Evolutionary conservation across 352 stramenopile genomes (phyloP), one percentile per base, ranked within the genome.

Genomic region (Globisporangium emineosum): DNA sequence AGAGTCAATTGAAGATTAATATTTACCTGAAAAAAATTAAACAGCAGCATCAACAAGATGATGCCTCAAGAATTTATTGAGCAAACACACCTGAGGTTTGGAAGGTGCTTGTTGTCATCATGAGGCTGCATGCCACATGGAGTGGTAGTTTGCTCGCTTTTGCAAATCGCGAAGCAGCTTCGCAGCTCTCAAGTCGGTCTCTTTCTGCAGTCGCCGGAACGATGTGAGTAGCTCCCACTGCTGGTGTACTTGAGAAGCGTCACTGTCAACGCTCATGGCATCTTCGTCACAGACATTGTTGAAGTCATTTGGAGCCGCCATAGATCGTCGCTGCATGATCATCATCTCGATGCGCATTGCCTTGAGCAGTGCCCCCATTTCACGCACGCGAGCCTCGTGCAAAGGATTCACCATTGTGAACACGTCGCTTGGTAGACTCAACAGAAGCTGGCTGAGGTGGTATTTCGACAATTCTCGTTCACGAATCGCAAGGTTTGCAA

Each of bases 371-470:
- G 23, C 47, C 23, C 66, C 63, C 30, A 88, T 5, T 7, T 51
- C 15, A 25, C 40, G 27, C n/a, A 88, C 37, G 32, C 83, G 67
- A 29, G 30, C 27, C 7, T 21, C 37, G 27, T 73, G 64, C 40
- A 88, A 65, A 1, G 76, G 78, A 27, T 84, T 76, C 19, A 59
- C 61, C 73, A 83, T 83, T 29, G 51, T 67, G 62, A 75, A 79
- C 13, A 86, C 72, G 43, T 88, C 78, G 21, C 51, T 33, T 9
- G 78, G 76, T 8, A 86, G 58, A 21, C 15, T 66, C 29, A 52
- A 55, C 21, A 77, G 29, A 23, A 81, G 62, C n/a, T 40, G 62
- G 21, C 74, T 77, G 56, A 76, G 23, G 35, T 75, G 57, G 9
- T 77, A 75, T 40, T 70, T 37, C 35, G 73, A 58, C 21, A 67